These are phyloP conservation scores for Gnomoniopsis smithogilvyi DNA, from an alignment of 2,329 filamentous ascomycete genomes.

Conservation along the genomic window DNA sequence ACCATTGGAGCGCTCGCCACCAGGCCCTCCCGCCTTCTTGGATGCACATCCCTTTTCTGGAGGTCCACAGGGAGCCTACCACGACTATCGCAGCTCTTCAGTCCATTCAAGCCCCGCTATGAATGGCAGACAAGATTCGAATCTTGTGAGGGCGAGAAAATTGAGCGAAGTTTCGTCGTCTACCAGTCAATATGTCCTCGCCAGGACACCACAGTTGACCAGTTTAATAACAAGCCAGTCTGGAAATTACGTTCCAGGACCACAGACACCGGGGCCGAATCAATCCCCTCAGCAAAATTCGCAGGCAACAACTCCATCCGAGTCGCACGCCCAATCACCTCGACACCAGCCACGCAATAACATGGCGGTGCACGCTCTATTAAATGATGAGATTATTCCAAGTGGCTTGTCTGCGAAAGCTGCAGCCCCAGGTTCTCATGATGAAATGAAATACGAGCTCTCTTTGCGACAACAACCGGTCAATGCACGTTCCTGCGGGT, in stretches of 20 bases:
- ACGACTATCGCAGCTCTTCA: neutral
- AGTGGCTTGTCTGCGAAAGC: neutral
- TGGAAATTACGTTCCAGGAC: neutral
- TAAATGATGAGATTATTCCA: conserved; percentile 9
- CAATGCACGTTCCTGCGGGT: conserved; percentile 76
- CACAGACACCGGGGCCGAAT: neutral
- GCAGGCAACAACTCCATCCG: neutral
- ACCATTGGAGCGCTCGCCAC: conserved; percentile 21
- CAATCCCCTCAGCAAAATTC: neutral
- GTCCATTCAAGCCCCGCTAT: neutral
- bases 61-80: neutral
- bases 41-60: conserved; percentile 5
- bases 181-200: neutral
- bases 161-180: neutral
- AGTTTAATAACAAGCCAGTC: neutral
- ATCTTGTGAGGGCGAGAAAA: neutral
- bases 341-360: conserved; percentile 7
- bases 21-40: conserved; percentile 5
- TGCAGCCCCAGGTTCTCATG: neutral
- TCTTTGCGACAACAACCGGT: conserved; percentile 73
- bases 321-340: neutral
- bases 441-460: conserved; percentile 40
- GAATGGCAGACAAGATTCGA: neutral
- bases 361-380: conserved; percentile 13
- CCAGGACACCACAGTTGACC: neutral